Evolutionary conservation across 2,329 filamentous ascomycete genomes (phyloP).

Genomic region (Verticillium zaregamsianum): DNA sequence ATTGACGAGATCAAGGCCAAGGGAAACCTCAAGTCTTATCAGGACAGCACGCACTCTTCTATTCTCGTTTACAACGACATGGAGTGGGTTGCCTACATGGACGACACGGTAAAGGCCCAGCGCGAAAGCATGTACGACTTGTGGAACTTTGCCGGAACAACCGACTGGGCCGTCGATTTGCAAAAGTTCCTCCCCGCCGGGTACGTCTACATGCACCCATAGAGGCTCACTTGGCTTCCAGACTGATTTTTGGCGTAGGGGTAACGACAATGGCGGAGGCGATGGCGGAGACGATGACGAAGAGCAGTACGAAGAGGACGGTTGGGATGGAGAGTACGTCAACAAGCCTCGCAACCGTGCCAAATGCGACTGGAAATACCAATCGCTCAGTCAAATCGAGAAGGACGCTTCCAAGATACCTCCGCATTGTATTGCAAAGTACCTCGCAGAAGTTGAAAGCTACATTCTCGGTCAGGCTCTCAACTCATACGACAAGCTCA

Average conservation of each 20-base stretch:
- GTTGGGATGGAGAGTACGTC: too few relatives aligned
- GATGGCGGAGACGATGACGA: background rate
- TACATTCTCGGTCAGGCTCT: background rate
- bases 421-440: too few relatives aligned
- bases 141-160: slow-evolving; percentile 9
- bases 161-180: slow-evolving; percentile 31
- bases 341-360: too few relatives aligned
- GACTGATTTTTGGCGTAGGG: too few relatives aligned
- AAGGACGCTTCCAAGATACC: background rate
- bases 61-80: slow-evolving; percentile 9
- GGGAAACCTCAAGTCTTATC: background rate
- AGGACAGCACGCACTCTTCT: background rate
- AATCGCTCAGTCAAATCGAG: background rate
- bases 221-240: too few relatives aligned
- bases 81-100: slow-evolving; percentile 26
- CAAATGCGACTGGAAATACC: background rate
- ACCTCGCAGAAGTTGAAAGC: too few relatives aligned
- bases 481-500: background rate
- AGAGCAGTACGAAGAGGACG: too few relatives aligned
- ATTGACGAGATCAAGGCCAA: slow-evolving; percentile 17
- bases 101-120: slow-evolving; percentile 16
- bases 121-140: slow-evolving; percentile 15
- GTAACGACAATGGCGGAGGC: background rate
- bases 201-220: too few relatives aligned
- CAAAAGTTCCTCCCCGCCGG: background rate